Evolutionary conservation across 208 protist genomes (phyloP).

Genomic region (Strigomonas culicis): DNA sequence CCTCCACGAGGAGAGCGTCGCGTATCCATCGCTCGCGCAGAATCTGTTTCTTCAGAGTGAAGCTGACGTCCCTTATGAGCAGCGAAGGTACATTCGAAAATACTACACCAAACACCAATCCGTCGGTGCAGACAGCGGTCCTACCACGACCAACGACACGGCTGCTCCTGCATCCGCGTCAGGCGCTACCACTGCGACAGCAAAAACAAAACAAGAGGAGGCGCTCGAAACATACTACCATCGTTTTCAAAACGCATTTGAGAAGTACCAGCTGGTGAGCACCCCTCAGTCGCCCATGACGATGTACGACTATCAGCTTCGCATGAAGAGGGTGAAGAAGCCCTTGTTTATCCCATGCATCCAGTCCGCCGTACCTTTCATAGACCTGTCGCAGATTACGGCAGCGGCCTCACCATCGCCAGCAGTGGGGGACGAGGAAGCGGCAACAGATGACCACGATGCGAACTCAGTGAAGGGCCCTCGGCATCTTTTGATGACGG

Average conservation of each 20-base stretch:
- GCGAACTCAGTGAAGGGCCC: no score
- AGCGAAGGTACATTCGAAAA: not conserved
- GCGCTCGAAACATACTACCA: not conserved
- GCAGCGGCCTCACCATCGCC: not conserved
- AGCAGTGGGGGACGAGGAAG: no score
- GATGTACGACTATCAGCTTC: no score
- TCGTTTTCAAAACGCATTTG: not conserved
- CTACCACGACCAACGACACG: not conserved
- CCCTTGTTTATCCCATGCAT: no score
- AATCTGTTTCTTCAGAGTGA: no score
- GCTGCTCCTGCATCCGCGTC: not conserved
- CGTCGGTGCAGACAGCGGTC: not conserved
- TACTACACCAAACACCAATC: not conserved
- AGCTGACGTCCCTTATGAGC: no score
- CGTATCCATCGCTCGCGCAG: no score
- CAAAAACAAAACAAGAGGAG: constrained; percentile 1
- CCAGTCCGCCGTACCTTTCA: not conserved
- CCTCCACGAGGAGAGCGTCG: no score
- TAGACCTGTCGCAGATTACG: not conserved
- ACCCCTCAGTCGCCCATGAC: no score
- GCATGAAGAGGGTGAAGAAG: not conserved
- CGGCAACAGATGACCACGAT: no score
- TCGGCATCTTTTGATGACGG: no score
- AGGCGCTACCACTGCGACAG: not conserved
- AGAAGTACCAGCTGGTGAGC: not conserved